Evolutionary conservation across 176 grass and related monocot species (phyloP).

Genomic region (Carex littledalei): DNA sequence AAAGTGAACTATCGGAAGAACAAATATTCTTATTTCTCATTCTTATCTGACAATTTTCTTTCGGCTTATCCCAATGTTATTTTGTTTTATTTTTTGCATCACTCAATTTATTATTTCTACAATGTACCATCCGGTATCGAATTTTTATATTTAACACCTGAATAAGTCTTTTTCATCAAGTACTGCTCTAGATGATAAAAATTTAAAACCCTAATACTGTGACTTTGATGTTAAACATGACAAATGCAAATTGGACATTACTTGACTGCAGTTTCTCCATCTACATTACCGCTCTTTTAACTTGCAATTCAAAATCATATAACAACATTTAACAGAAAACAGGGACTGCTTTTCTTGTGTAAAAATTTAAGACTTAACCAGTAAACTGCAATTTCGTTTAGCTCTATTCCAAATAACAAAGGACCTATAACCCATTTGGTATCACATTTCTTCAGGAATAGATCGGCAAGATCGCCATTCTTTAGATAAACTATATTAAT

Average conservation of each 20-base stretch:
- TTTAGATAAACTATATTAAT: background rate
- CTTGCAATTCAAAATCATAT: background rate
- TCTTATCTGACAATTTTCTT: background rate
- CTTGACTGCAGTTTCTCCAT: background rate
- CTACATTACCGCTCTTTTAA: background rate
- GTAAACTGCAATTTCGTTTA: background rate
- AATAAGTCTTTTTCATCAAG: background rate
- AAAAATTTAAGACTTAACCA: background rate
- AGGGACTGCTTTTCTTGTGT: background rate
- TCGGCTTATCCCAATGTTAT: background rate
- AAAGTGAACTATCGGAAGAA: background rate
- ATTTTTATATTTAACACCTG: background rate
- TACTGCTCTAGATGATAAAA: background rate
- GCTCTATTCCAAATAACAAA: background rate
- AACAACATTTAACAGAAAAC: background rate
- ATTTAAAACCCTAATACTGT: background rate
- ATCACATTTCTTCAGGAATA: slow-evolving; percentile 1
- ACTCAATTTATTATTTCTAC: background rate
- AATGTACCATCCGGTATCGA: background rate
- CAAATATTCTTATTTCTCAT: background rate
- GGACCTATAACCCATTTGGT: background rate
- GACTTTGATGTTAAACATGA: background rate
- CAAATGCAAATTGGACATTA: background rate
- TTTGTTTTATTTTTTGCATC: background rate
- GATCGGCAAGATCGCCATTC: background rate